phyloP scores from a whole-genome alignment of 140 eudicot genomes.

The Senecio squalidus region DNA sequence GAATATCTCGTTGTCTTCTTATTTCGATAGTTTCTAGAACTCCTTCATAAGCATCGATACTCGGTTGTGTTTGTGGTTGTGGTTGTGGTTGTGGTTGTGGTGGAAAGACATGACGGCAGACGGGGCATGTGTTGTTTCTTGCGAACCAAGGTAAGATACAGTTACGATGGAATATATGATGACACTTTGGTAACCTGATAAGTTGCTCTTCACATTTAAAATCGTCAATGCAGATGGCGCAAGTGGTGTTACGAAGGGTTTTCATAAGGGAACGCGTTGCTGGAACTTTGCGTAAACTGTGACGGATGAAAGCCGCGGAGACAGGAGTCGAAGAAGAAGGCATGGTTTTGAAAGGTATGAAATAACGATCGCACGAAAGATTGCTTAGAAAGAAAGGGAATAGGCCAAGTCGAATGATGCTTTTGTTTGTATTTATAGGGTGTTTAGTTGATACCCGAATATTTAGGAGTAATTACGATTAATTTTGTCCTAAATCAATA shows the following conservation, averaged over 20 bases:
- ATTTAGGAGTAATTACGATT: no score
- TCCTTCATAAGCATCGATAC: no score
- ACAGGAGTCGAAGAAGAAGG: neutral
- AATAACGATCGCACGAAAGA: no score
- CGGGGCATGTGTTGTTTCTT: constrained; percentile 15
- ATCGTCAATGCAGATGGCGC: constrained; percentile 19
- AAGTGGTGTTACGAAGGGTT: constrained; percentile 9
- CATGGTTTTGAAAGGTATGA: neutral
- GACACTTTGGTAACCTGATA: constrained; percentile 8
- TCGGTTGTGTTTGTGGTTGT: no score
- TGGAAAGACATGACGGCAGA: constrained; percentile 11
- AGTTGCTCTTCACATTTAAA: neutral
- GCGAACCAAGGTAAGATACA: constrained; percentile 17
- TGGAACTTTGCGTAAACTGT: neutral
- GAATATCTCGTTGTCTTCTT: no score
- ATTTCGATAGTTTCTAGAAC: no score
- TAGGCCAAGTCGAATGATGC: no score
- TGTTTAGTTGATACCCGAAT: no score
- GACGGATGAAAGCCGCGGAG: neutral
- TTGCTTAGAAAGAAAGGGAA: no score
- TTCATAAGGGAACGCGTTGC: neutral
- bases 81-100: neutral
- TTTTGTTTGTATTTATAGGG: no score
- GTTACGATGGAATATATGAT: constrained; percentile 5
- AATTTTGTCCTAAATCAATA: no score